A percentile compares a stretch with the other conserved stretches of the same genome.
Conservation (phyloP, 2,329 filamentous ascomycete species). For the Diaporthe capsici region DNA sequence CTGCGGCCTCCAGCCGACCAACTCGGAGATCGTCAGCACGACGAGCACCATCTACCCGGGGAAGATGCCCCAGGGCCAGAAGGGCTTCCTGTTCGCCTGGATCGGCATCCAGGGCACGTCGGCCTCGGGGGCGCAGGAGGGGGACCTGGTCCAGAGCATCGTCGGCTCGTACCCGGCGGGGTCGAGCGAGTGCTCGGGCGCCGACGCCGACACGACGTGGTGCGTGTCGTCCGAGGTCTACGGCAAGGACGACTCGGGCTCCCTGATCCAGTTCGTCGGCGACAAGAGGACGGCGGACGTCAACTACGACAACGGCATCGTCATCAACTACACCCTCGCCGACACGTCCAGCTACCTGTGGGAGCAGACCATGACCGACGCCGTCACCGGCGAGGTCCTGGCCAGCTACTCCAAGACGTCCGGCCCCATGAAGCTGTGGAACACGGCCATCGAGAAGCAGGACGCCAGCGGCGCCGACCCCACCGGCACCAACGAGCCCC, state of each 20-base stretch:
- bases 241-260: slow-evolving; percentile 41
- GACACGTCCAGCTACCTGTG: slow-evolving; percentile 45
- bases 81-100: slow-evolving; percentile 47
- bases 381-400: slow-evolving; percentile 43
- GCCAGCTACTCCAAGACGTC: slow-evolving; percentile 45
- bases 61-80: slow-evolving; percentile 45
- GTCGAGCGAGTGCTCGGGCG: slow-evolving; percentile 45
- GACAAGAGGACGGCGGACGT: slow-evolving; percentile 43
- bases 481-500: slow-evolving; percentile 38
- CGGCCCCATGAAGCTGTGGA: slow-evolving; percentile 45
- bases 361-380: slow-evolving; percentile 44
- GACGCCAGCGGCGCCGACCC: slow-evolving; percentile 32
- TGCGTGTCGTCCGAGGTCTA: slow-evolving; percentile 48
- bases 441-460: slow-evolving; percentile 42
- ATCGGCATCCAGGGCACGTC: slow-evolving; percentile 46
- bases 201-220: slow-evolving; percentile 45
- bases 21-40: slow-evolving; percentile 44
- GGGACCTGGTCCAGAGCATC: slow-evolving; percentile 45
- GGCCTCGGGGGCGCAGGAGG: slow-evolving; percentile 13
- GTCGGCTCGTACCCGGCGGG: slow-evolving; percentile 45
- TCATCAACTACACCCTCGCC: slow-evolving; percentile 47
- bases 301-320: slow-evolving; percentile 45
- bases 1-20: slow-evolving; percentile 45
- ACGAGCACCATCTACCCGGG: slow-evolving; percentile 48
- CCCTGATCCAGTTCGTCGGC: slow-evolving; percentile 45